Evolutionary conservation across 2,329 filamentous ascomycete species (phyloP), one percentile per base, ranked within the genome.

Genomic region (Penicillium italicum): DNA sequence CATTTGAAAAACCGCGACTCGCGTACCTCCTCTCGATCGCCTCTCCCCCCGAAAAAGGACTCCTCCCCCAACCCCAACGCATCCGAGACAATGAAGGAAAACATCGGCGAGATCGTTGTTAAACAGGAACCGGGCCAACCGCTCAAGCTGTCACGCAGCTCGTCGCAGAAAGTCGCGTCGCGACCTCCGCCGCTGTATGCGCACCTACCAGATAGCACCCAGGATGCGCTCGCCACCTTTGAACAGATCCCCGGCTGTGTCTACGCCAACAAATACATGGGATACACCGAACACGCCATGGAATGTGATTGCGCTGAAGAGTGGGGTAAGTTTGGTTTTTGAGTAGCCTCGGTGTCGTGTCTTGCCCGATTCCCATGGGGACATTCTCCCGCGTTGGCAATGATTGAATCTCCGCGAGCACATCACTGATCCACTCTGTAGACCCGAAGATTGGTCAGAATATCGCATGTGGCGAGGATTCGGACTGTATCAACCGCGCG

Each of bases 401-500:
- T 30, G 12, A 20, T 26, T 6, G n/a, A 36, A 37, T 14, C 6
- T 30, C 20, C n/a, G 30, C 20, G 30, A 45, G 24, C 48, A 28
- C 48, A 58, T 60, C 61, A 62, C 64, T 46, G 44, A 54, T 60
- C 75, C 78, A 63, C 78, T 68, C 12, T 36, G 41, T 66, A 85
- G 82, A 85, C 69, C 42, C 77, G 49, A 68, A 75, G 18, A 74
- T 76, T 24, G 75, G 76, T 58, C 74, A 69, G 55, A 99, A 99
- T 73, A 76, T 87, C 75, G 92, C 94, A 47, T 99, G 94, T 73
- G 93, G 90, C 62, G 92, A 97, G 67, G 91, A 97, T 74, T 96
- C 92, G 16, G 93, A 97, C 74, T 99, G 94, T 76, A 99, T 99
- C 80, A 99, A 99, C 74, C 89, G 94, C 68, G 90, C 91, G 55